Evolutionary conservation across 305 asterid genomes (phyloP).

Genomic region (Solanum chacoense): DNA sequence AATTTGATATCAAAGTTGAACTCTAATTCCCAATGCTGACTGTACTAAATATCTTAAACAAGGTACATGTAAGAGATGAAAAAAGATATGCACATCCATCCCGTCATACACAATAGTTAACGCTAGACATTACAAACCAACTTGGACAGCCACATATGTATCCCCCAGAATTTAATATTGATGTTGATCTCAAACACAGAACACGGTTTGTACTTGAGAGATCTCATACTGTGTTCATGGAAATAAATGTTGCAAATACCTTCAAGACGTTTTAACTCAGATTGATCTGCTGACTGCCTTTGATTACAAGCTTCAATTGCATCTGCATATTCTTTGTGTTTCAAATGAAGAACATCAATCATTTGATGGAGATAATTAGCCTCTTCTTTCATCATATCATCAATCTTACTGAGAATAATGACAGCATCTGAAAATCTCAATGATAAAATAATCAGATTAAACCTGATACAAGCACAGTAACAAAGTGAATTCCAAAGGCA

Average conservation of each 20-base stretch:
- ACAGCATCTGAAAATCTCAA: slow-evolving; percentile 43
- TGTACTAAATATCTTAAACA: background rate
- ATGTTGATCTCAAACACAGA: background rate
- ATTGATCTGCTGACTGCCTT: slow-evolving; percentile 49
- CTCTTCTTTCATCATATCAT: slow-evolving; percentile 65
- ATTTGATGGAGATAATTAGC: slow-evolving; percentile 39
- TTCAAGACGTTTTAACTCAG: slow-evolving; percentile 62
- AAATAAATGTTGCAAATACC: slow-evolving; percentile 31
- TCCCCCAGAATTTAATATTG: background rate
- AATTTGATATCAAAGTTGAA: background rate
- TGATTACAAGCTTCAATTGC: slow-evolving; percentile 54
- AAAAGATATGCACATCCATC: background rate
- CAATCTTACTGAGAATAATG: slow-evolving; percentile 46
- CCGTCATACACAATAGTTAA: background rate
- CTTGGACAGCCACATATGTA: background rate
- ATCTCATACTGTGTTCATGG: background rate
- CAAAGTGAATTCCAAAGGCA: background rate
- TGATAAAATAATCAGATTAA: background rate
- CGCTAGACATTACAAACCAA: background rate
- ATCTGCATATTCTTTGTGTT: slow-evolving; percentile 64
- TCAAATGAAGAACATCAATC: slow-evolving; percentile 53
- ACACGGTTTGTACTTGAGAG: background rate
- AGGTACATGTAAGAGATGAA: background rate
- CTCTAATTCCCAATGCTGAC: background rate
- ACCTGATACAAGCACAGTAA: background rate